phyloP scores from a whole-genome alignment of 352 stramenopile genomes.

The Plasmopara halstedii region DNA sequence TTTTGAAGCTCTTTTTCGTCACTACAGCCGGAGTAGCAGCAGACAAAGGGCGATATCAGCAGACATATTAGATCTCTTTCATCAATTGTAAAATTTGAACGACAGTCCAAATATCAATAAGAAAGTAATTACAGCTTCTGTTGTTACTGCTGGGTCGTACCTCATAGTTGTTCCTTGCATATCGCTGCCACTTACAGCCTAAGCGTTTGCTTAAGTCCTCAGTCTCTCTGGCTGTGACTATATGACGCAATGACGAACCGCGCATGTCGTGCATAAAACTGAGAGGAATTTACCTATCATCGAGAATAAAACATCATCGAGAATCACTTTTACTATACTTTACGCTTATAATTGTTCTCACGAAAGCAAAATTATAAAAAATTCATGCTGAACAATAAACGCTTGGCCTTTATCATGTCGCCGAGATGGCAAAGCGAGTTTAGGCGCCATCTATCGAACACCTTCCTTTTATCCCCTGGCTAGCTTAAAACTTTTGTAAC shows the following conservation, averaged over 20 bases:
- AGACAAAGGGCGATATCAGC: constrained; percentile 11
- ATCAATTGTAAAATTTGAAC: constrained; percentile 1
- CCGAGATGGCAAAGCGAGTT: background rate
- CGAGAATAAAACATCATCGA: too few relatives aligned
- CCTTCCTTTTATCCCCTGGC: constrained; percentile 4
- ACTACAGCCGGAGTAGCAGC: constrained; percentile 14
- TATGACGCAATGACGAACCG: constrained; percentile 10
- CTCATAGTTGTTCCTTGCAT: constrained; percentile 12
- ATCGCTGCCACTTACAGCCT: background rate
- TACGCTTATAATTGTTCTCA: constrained; percentile 31
- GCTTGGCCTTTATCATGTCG: constrained; percentile 3
- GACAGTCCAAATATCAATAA: constrained; percentile 2
- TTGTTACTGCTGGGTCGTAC: background rate
- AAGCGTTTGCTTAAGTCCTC: too few relatives aligned
- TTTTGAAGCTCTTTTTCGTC: constrained; percentile 24
- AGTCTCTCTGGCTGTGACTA: background rate
- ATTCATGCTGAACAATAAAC: constrained; percentile 10
- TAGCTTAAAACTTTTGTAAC: constrained; percentile 27
- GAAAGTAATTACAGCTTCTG: background rate
- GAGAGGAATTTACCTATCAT: constrained; percentile 1
- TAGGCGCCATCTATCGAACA: background rate
- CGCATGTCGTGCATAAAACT: too few relatives aligned
- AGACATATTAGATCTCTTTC: constrained; percentile 22
- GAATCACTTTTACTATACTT: constrained; percentile 36
- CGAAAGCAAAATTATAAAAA: constrained; percentile 23